Base-by-base conservation (phyloP, 306 rosid genomes). In the Cicer chorassanicum region DNA sequence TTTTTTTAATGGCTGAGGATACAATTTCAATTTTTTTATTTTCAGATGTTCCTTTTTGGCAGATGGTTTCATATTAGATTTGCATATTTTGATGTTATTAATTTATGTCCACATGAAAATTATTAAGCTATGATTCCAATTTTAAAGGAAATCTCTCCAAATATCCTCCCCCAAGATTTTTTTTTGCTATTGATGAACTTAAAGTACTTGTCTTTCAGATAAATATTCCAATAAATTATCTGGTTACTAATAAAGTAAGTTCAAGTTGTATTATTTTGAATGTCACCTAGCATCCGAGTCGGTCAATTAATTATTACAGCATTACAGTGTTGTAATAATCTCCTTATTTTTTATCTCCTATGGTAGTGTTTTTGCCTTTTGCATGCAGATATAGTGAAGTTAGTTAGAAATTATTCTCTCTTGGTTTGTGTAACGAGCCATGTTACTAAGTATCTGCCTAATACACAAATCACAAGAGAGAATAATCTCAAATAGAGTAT, bases 41-140 rank as follows among this genome's bases (percentile, higher is more conserved):
- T 62, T 77, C 15, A 7, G 9, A 53, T 57, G 46, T 48, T 39
- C 24, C 62, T 81, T 83, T 64, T 75, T 76, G 71, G 82, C 34
- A 57, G 70, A 72, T 71, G 38, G 73, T 74, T 56, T 71, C 49
- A 65, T 75, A 80, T 86, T 81, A 81, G 74, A 73, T 77, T 67
- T 75, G 68, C 50, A 18, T 43, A 43, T 70, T 71, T 56, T 56
- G 6, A 34, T 38, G 70, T 39, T 53, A 9, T 81, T 55, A 61
- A 11, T 77, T 70, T 41, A 18, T 74, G 77, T 68, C 45, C 50
- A 29, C 60, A 72, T 46, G 55, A 41, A 60, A 79, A 45, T 81
- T 36, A 73, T 24, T 24, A 5, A 18, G 24, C 24, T 81, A 21
- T 61, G 39, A 34, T 62, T 74, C 24, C 24, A 59, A 34, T 70